These are phyloP conservation scores for Ceriops zippeliana DNA, from an alignment of 345 rosid species.

Conservation along the genomic window DNA sequence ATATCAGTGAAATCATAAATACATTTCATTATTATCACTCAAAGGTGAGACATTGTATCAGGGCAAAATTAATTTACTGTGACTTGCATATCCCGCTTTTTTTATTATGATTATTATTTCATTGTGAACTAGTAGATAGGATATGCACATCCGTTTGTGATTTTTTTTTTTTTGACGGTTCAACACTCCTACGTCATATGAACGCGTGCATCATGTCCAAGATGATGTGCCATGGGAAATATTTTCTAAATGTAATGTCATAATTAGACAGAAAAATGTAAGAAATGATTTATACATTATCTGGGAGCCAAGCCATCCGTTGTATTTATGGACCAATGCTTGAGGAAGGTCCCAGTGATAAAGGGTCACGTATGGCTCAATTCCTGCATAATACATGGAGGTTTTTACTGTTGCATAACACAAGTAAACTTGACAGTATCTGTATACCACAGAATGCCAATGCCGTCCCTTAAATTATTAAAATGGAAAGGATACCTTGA, in stretches of 20 bases:
- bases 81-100: too few species aligned
- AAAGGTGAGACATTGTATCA: too few species aligned
- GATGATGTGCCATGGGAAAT: too few species aligned
- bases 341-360: conserved; percentile 99
- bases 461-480: not conserved
- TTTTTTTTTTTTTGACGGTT: too few species aligned
- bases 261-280: not conserved
- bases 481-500: conserved; percentile 37
- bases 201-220: too few species aligned
- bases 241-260: not conserved
- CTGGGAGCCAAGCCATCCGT: conserved; percentile 71
- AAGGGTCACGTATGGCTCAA: conserved; percentile 80
- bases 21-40: not conserved
- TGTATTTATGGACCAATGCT: conserved; percentile 67
- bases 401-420: not conserved
- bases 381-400: conserved; percentile 42
- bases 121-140: too few species aligned
- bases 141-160: too few species aligned
- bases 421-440: not conserved
- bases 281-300: conserved; percentile 51
- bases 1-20: not conserved
- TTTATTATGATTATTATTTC: too few species aligned
- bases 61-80: too few species aligned
- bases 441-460: not conserved
- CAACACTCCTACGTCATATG: too few species aligned